Evolutionary conservation across 23 red algal species (phyloP).

Genomic region (Pyropia haitanensis): DNA sequence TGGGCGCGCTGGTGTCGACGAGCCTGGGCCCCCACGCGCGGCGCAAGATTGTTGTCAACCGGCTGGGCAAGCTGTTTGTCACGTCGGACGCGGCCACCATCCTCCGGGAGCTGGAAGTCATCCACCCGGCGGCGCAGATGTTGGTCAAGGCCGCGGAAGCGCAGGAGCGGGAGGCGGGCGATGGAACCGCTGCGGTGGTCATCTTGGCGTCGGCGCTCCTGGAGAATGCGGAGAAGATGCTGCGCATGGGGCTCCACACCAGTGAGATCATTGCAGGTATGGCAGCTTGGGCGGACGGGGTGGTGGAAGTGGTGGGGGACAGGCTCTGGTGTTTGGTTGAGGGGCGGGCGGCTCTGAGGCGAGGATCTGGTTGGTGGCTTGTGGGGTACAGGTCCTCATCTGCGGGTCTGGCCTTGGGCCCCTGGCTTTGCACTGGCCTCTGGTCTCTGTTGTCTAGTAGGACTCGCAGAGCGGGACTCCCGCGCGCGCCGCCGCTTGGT

Average conservation of each 20-base stretch:
- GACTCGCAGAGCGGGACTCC: no score
- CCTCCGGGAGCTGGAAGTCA: conserved; percentile 88
- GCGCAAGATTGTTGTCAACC: conserved; percentile 94
- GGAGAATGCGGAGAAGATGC: conserved; percentile 70
- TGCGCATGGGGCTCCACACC: conserved; percentile 81
- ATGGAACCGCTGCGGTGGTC: conserved; percentile 87
- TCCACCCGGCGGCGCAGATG: conserved; percentile 98
- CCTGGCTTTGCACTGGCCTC: no score
- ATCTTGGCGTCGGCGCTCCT: conserved; percentile 81
- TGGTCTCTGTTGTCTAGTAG: no score
- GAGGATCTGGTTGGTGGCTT: no score
- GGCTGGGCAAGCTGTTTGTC: conserved; percentile 84
- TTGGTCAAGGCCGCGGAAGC: conserved; percentile 85
- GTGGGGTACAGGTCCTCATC: no score
- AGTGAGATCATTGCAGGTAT: conserved; percentile 87
- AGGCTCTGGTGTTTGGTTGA: no score
- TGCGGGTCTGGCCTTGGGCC: no score
- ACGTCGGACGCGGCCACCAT: conserved; percentile 99
- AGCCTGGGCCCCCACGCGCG: conserved; percentile 82
- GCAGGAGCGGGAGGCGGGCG: conserved; percentile 89
- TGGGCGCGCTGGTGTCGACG: conserved; percentile 74
- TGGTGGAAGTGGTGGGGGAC: no score
- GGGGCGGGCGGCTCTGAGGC: no score
- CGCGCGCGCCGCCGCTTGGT: no score
- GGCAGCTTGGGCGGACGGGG: not conserved